These are phyloP conservation scores for Cardamine occulta DNA, from an alignment of 345 rosid genomes.

Conservation along the genomic window DNA sequence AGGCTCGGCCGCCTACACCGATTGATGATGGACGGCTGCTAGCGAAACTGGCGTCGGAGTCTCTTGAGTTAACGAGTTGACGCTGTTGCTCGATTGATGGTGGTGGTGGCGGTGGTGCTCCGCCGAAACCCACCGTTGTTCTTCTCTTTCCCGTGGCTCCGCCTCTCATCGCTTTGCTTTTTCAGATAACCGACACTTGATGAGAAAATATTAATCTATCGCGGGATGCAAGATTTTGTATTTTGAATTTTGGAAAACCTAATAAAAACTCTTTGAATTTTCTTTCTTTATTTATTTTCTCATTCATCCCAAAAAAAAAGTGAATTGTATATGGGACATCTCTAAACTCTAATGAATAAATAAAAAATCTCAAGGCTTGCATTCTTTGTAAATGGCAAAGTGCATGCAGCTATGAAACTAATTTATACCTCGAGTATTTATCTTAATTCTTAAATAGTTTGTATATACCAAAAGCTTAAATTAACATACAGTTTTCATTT, in stretches of 20 bases:
- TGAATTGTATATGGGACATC: neutral
- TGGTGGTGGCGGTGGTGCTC: slow-evolving; percentile 35
- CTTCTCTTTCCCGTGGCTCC: slow-evolving; percentile 40
- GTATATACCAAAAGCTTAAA: neutral
- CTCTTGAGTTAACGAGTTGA: slow-evolving; percentile 51
- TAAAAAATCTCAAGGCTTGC: neutral
- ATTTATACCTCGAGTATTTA: neutral
- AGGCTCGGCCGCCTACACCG: slow-evolving; percentile 62
- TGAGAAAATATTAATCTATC: neutral
- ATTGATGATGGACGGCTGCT: slow-evolving; percentile 86
- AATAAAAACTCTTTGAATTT: neutral
- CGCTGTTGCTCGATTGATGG: slow-evolving; percentile 42
- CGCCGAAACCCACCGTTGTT: slow-evolving; percentile 31
- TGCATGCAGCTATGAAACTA: neutral
- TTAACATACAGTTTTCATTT: neutral
- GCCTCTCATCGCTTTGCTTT: slow-evolving; percentile 44
- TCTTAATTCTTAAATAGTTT: too few relatives aligned
- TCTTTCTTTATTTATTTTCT: neutral
- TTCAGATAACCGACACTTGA: neutral
- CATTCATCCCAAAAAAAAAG: neutral
- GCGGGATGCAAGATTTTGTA: slow-evolving; percentile 6
- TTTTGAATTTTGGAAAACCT: slow-evolving; percentile 32
- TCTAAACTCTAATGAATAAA: neutral
- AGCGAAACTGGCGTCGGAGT: slow-evolving; percentile 88
- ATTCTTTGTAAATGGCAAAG: neutral